Conservation (phyloP, 1,139 yeast species). For the Hanseniaspora uvarum region DNA sequence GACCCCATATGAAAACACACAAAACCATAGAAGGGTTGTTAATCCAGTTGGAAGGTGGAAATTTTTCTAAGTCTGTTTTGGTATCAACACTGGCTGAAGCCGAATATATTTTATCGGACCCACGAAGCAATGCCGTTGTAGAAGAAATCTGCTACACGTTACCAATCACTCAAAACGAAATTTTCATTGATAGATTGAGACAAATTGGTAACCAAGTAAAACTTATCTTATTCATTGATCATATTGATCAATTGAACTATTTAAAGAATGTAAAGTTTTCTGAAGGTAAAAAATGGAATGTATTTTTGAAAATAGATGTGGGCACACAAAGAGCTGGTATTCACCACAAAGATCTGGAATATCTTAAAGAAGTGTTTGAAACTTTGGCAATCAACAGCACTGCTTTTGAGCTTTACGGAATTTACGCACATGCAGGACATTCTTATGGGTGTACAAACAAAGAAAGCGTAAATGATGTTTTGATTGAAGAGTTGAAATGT, state of each 20-base stretch:
- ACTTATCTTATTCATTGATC: constrained; percentile 54
- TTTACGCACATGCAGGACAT: constrained; percentile 74
- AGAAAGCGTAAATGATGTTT: constrained; percentile 39
- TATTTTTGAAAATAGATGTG: constrained; percentile 49
- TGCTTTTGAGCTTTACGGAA: constrained; percentile 46
- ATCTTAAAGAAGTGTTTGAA: constrained; percentile 28
- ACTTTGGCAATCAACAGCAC: constrained; percentile 26
- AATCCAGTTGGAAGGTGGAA: constrained; percentile 32
- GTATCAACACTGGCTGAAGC: constrained; percentile 66
- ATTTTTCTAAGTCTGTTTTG: constrained; percentile 41
- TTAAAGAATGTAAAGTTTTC: constrained; percentile 33
- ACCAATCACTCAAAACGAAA: constrained; percentile 47
- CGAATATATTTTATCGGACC: constrained; percentile 42
- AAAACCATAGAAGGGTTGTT: constrained; percentile 44
- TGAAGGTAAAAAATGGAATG: constrained; percentile 39
- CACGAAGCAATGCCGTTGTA: constrained; percentile 36
- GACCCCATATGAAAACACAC: constrained; percentile 72
- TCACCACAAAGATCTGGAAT: constrained; percentile 30
- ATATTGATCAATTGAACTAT: constrained; percentile 44
- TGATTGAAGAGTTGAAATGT: constrained; percentile 47
- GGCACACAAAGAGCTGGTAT: constrained; percentile 59
- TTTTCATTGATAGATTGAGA: constrained; percentile 40
- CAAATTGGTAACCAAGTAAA: constrained; percentile 36
- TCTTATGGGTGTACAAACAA: constrained; percentile 47
- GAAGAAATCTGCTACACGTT: constrained; percentile 58